Conservation (phyloP, 768 basidiomycete species). For the Favolaschia claudopus region DNA sequence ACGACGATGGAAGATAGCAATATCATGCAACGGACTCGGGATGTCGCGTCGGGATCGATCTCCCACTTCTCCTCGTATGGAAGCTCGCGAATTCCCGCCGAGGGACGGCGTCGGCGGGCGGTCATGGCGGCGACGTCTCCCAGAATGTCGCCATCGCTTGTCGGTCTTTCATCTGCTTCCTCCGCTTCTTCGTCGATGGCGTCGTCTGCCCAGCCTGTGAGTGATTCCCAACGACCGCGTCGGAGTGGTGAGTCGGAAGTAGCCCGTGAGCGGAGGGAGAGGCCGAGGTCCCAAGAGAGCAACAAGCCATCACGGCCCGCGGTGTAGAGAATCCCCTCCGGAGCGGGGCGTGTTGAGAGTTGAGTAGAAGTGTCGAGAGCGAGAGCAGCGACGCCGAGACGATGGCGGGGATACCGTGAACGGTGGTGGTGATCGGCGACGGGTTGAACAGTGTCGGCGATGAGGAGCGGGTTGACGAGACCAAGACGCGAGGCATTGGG, state of each 20-base stretch:
- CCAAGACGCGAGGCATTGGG: conserved; percentile 70
- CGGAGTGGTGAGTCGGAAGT: conserved; percentile 32
- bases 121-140: conserved; percentile 63
- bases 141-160: conserved; percentile 79
- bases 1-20: conserved; percentile 7
- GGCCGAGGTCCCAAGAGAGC: conserved; percentile 84
- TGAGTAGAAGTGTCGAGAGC: conserved; percentile 86
- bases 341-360: conserved; percentile 66
- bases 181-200: conserved; percentile 69
- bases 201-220: conserved; percentile 88
- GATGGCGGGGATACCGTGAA: conserved; percentile 74
- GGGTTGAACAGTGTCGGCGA: conserved; percentile 40
- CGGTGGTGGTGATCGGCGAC: conserved; percentile 32
- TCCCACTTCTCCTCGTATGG: conserved; percentile 85
- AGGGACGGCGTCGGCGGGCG: conserved; percentile 44
- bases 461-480: conserved; percentile 70
- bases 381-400: conserved; percentile 86
- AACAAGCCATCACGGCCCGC: conserved; percentile 90
- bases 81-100: conserved; percentile 44
- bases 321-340: conserved; percentile 90
- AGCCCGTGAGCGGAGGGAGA: conserved; percentile 20
- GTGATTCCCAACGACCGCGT: conserved; percentile 71
- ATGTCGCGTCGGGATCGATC: conserved; percentile 63
- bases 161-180: conserved; percentile 61
- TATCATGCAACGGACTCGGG: conserved; percentile 55